Evolutionary conservation across 2,329 filamentous ascomycete genomes (phyloP).

Genomic region (Exophiala calicioides): DNA sequence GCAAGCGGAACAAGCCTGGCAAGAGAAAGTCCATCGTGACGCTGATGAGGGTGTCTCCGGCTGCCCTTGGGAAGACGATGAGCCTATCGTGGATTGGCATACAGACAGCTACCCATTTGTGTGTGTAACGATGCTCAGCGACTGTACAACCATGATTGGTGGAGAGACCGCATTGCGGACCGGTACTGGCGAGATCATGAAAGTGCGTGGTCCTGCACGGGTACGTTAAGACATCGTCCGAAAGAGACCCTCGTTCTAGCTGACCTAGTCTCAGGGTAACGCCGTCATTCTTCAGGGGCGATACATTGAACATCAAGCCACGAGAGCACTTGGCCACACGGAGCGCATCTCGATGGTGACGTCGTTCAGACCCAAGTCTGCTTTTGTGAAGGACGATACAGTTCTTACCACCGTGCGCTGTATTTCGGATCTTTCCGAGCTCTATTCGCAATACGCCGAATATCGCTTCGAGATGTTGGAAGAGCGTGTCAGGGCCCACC

Average conservation of each 20-base stretch:
- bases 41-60: constrained; percentile 30
- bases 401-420: constrained; percentile 61
- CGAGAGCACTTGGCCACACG: constrained; percentile 58
- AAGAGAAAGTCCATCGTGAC: constrained; percentile 26
- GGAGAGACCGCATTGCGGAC: constrained; percentile 64
- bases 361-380: constrained; percentile 61
- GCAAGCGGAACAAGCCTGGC: constrained; percentile 22
- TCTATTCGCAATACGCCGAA: constrained; percentile 63
- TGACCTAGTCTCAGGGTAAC: constrained; percentile 51
- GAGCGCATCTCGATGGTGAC: constrained; percentile 69
- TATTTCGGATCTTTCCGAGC: constrained; percentile 58
- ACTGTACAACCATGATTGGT: constrained; percentile 51
- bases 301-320: constrained; percentile 66
- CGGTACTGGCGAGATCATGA: constrained; percentile 48
- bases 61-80: constrained; percentile 34
- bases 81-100: constrained; percentile 52
- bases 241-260: constrained; percentile 10
- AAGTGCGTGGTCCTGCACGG: constrained; percentile 48
- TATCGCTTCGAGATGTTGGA: constrained; percentile 66
- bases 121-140: constrained; percentile 55
- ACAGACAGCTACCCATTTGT: constrained; percentile 55
- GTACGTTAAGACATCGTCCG: constrained; percentile 33
- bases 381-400: constrained; percentile 59
- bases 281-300: constrained; percentile 69
- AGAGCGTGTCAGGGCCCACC: constrained; percentile 54